Percentiles rank a stretch among this genome's conserved stretches.
Evolutionary conservation across 1,284 basidiomycete genomes (phyloP).

Genomic region (Mycena sp.): DNA sequence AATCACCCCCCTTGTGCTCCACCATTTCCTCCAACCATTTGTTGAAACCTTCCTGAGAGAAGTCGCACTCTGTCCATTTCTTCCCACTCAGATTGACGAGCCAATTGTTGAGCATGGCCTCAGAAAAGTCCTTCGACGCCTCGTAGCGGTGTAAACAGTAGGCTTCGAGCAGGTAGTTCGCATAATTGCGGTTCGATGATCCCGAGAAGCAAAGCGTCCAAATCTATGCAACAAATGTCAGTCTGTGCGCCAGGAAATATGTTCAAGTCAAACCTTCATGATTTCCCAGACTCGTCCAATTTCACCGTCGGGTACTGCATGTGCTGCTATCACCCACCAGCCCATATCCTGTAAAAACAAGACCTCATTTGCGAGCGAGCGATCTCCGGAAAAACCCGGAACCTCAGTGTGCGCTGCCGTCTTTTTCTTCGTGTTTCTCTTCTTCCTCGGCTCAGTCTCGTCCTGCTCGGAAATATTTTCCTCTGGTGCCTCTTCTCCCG

Average conservation of each 20-base stretch:
- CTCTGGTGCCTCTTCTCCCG: not conserved
- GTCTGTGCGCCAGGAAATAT: not conserved
- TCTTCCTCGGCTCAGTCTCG: not conserved
- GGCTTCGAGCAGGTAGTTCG: conserved; percentile 31
- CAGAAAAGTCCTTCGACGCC: conserved; percentile 20
- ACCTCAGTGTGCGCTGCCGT: not conserved
- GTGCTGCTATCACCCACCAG: not conserved
- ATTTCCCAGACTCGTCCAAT: not conserved
- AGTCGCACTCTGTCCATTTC: conserved; percentile 1
- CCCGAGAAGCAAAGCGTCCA: conserved; percentile 29
- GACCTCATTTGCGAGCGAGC: not conserved
- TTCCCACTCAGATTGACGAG: conserved; percentile 20
- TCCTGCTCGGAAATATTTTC: not conserved
- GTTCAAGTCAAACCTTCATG: not conserved
- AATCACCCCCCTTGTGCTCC: not conserved
- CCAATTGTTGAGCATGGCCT: conserved; percentile 28
- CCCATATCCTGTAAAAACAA: not conserved
- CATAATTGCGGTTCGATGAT: conserved; percentile 21
- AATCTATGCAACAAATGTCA: not conserved
- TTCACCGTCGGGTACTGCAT: not conserved
- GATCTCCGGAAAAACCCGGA: not conserved
- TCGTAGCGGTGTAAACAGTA: conserved; percentile 32
- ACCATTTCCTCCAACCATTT: conserved; percentile 15
- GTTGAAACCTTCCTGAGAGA: conserved; percentile 3
- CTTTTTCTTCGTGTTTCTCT: not conserved